Conservation (phyloP, 805 yeast species). For the Candida easanensis region DNA sequence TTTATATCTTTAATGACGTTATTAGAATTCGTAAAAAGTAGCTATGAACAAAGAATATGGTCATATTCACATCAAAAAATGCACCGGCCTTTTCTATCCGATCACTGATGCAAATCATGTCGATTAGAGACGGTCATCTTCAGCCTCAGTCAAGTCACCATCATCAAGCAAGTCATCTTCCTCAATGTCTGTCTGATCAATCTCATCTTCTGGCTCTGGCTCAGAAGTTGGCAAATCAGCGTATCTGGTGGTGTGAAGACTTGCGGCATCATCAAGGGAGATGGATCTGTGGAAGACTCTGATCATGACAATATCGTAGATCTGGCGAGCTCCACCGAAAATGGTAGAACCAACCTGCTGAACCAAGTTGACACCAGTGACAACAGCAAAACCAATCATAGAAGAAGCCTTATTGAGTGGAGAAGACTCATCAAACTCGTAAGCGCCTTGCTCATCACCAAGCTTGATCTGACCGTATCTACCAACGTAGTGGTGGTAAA, state of each 20-base stretch:
- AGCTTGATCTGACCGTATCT: constrained; percentile 84
- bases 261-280: constrained; percentile 14
- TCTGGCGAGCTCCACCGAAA: constrained; percentile 2
- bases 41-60: background rate
- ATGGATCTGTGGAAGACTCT: constrained; percentile 18
- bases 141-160: constrained; percentile 30
- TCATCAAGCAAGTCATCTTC: constrained; percentile 29
- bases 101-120: no score
- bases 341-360: constrained; percentile 15
- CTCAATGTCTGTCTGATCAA: constrained; percentile 18
- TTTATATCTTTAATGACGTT: background rate
- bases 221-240: constrained; percentile 11
- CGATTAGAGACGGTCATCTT: constrained; percentile 23
- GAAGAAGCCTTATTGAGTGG: constrained; percentile 47
- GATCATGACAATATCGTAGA: constrained; percentile 3
- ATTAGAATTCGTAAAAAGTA: constrained; percentile 1
- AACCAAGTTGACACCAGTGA: constrained; percentile 25
- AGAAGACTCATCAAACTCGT: constrained; percentile 64
- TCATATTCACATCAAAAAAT: background rate
- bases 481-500: constrained; percentile 78
- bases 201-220: constrained; percentile 11
- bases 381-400: constrained; percentile 31
- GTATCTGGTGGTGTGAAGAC: constrained; percentile 5
- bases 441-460: constrained; percentile 73
- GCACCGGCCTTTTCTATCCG: background rate